Base-by-base conservation (phyloP, 2,329 filamentous ascomycete species). In the Trichoderma simmonsii region DNA sequence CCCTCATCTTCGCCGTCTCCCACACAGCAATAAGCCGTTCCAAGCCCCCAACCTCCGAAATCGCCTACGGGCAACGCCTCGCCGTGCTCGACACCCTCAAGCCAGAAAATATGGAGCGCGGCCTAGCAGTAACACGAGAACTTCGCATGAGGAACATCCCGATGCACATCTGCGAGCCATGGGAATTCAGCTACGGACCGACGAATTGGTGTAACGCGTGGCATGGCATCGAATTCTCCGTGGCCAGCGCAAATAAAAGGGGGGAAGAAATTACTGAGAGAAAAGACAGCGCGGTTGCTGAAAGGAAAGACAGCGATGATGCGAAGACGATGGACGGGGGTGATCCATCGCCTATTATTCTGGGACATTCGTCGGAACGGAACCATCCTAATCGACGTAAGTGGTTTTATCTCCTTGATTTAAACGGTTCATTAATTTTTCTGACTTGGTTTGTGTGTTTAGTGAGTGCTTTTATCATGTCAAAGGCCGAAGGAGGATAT, bases 91-190 rank as follows among this genome's bases (percentile, higher is more conserved):
- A 74, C 11, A 60, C 54, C 24, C 6, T 70, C 3, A 59, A 64
- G 84, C 39, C 80, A 76, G 73, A 66, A 1, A 67, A 48, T 30
- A 60, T 74, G 6, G 73, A 75, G 59, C 62, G 73, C 11, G 59
- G 59, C 21, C 39, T 74, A 1, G 71, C 74, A 3, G 71, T 76
- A 0, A 43, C 66, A 6, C 67, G 70, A 21, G 71, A 76, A 32
- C 72, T 73, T 1, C 34, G 32, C 7, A 14, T 24, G 8, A 28
- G 71, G 2, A 57, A 65, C 6, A 57, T 73, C 2, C 15, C n/a
- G 4, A 61, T 75, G 28, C 73, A 72, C 21, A 61, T 74, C 2
- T 73, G 74, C 21, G 75, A 75, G 73, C 75, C 75, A 3, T 73
- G 71, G 9, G 75, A 76, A 12, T 51, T 72, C 28, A 70, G 61